phyloP scores from a whole-genome alignment of 257 asterid species.

The Agastache rugosa region DNA sequence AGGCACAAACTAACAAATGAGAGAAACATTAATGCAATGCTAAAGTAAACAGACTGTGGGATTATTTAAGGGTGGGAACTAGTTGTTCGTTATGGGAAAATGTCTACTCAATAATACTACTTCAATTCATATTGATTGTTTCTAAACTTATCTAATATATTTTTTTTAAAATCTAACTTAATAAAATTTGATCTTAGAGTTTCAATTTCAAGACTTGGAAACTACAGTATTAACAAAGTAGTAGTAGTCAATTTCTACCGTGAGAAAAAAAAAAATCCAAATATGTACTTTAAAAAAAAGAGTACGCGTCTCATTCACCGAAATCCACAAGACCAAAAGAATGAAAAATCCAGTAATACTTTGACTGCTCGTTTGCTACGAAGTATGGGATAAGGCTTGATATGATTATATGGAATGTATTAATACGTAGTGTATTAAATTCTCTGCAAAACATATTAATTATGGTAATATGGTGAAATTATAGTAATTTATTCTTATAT shows the following conservation, averaged over 20 bases:
- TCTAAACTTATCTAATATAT: neutral
- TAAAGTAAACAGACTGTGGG: neutral
- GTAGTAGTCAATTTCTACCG: neutral
- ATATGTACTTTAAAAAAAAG: neutral
- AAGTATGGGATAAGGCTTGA: too few relatives aligned
- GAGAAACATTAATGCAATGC: neutral
- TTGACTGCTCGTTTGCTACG: too few relatives aligned
- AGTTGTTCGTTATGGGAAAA: neutral
- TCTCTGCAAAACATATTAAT: too few relatives aligned
- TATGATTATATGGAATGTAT: too few relatives aligned
- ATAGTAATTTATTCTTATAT: too few relatives aligned
- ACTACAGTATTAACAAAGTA: neutral
- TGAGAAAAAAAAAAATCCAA: neutral
- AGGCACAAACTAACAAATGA: slow-evolving; percentile 4
- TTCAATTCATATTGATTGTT: neutral
- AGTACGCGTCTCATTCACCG: neutral
- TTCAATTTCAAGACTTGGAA: neutral
- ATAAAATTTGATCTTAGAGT: neutral
- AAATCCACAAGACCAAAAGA: neutral
- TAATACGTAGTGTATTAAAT: too few relatives aligned
- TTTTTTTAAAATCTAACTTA: too few relatives aligned
- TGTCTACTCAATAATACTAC: neutral
- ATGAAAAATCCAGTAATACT: neutral
- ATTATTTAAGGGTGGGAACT: neutral
- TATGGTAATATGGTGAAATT: too few relatives aligned